A percentile compares a stretch with the other conserved stretches of the same genome.
Evolutionary conservation across 768 basidiomycete genomes (phyloP).

Genomic region (Sporobolomyces phaffii): DNA sequence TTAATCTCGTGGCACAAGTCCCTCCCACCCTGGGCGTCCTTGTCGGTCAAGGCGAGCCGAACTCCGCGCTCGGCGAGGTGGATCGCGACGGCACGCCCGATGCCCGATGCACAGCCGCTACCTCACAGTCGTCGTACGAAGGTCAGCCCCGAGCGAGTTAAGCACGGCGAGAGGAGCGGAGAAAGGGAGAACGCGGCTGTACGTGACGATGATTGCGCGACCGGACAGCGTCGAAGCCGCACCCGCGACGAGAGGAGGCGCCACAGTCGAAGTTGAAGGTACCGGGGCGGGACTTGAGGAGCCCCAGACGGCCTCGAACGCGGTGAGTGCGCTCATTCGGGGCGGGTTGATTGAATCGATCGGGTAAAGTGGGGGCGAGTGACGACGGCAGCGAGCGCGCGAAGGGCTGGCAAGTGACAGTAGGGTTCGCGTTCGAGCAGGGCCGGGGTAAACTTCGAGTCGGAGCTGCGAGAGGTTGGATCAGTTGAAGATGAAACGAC

Average conservation of each 20-base stretch:
- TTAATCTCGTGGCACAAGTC: slow-evolving; percentile 17
- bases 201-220: slow-evolving; percentile 14
- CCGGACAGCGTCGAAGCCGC: not conserved
- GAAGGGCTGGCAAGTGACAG: too few species aligned
- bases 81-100: slow-evolving; percentile 25
- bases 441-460: too few species aligned
- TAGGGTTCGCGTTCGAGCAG: too few species aligned
- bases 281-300: not conserved
- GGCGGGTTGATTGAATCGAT: not conserved
- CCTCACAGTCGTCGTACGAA: too few species aligned
- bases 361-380: not conserved
- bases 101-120: slow-evolving; percentile 25
- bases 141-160: not conserved
- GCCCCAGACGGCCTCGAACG: slow-evolving; percentile 10
- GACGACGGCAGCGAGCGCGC: not conserved
- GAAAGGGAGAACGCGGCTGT: not conserved
- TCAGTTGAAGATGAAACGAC: not conserved
- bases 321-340: slow-evolving; percentile 10
- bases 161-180: not conserved
- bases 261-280: not conserved
- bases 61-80: slow-evolving; percentile 12
- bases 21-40: slow-evolving; percentile 4
- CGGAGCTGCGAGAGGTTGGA: not conserved
- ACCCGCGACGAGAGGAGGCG: too few species aligned
- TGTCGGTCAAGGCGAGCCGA: slow-evolving; percentile 19